These are phyloP conservation scores for Cadophora sp. DNA, from an alignment of 2,329 filamentous ascomycete species.

Conservation along the genomic window DNA sequence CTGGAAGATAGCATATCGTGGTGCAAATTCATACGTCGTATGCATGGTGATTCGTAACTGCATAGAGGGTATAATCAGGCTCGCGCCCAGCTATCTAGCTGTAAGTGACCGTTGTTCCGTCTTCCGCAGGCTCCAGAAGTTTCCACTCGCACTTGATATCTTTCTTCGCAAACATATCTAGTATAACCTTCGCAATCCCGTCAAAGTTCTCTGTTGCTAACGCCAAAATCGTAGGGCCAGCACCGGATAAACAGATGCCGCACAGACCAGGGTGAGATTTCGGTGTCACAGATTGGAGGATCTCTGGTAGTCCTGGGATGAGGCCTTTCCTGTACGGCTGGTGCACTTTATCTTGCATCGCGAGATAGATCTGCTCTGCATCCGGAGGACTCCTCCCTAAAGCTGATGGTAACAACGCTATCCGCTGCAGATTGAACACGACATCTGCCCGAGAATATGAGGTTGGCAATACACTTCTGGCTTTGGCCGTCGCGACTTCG, in stretches of 20 bases:
- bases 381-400: constrained; percentile 90
- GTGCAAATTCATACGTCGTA: not conserved
- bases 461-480: constrained; percentile 82
- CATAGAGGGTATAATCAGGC: not conserved
- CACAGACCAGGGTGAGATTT: constrained; percentile 85
- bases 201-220: constrained; percentile 91
- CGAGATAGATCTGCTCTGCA: constrained; percentile 91
- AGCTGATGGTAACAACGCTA: constrained; percentile 88
- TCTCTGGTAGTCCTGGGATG: constrained; percentile 89
- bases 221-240: constrained; percentile 92
- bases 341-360: constrained; percentile 99
- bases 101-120: constrained; percentile 49
- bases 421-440: constrained; percentile 91
- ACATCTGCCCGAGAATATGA: constrained; percentile 83
- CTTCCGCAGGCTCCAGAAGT: constrained; percentile 86
- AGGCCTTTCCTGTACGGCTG: constrained; percentile 93
- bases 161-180: constrained; percentile 74
- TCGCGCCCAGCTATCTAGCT: constrained; percentile 30
- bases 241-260: constrained; percentile 93
- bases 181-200: constrained; percentile 80
- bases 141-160: constrained; percentile 85
- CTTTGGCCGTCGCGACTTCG: constrained; percentile 92
- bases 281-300: constrained; percentile 90
- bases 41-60: not conserved
- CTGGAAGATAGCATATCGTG: not conserved